phyloP scores from a whole-genome alignment of 164 flowering plant genomes.

The Nelumbo lutea region DNA sequence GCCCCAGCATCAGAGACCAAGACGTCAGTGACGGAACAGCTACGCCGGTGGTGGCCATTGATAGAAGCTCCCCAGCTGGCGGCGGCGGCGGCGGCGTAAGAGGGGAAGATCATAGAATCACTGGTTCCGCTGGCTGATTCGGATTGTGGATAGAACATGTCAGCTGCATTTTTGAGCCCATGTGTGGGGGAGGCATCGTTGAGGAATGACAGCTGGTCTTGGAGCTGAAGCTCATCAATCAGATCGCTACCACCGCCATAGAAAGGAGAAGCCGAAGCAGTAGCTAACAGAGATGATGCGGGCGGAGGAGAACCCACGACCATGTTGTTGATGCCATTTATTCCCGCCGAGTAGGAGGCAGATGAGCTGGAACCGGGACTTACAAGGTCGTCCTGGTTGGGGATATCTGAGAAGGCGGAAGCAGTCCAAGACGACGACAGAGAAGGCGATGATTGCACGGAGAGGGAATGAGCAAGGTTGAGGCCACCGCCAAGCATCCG shows the following conservation, averaged over 20 bases:
- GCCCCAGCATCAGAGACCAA: conserved; percentile 37
- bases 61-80: conserved; percentile 14
- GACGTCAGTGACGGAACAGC: conserved; percentile 55
- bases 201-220: conserved; percentile 56
- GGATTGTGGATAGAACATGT: conserved; percentile 31
- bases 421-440: conserved; percentile 34
- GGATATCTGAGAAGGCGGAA: conserved; percentile 28
- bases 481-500: conserved; percentile 11
- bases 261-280: conserved; percentile 9
- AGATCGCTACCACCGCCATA: conserved; percentile 15
- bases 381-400: conserved; percentile 30
- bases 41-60: conserved; percentile 43
- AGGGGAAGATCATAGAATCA: conserved; percentile 32
- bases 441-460: conserved; percentile 27
- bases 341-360: conserved; percentile 28
- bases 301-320: conserved; percentile 14
- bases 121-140: conserved; percentile 32
- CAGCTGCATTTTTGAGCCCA: conserved; percentile 23
- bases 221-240: conserved; percentile 42
- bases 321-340: conserved; percentile 26
- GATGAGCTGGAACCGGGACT: conserved; percentile 36
- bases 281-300: conserved; percentile 5
- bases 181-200: conserved; percentile 21
- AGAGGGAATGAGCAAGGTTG: conserved; percentile 28
- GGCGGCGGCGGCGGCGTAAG: conserved; percentile 8